A percentile compares a stretch with the other conserved stretches of the same genome.
Evolutionary conservation across 257 asterid genomes (phyloP).

Genomic region (Eustoma russellianum): DNA sequence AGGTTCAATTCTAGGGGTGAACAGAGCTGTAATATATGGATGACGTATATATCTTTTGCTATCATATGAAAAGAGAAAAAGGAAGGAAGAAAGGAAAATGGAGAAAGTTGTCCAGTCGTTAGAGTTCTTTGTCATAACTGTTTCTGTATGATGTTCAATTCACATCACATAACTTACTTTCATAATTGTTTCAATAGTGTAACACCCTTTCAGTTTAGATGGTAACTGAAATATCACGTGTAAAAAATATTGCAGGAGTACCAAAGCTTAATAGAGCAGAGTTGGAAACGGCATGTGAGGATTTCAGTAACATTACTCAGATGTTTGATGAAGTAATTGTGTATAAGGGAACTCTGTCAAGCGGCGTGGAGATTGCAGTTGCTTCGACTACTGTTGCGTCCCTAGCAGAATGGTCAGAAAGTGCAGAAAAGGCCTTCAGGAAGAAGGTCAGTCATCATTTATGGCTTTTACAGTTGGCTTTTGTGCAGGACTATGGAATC

Average conservation of each 20-base stretch:
- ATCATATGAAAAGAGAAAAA: too few species aligned
- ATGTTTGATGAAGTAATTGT: slow-evolving; percentile 39
- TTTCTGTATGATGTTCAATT: too few species aligned
- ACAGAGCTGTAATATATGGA: too few species aligned
- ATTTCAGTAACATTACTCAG: slow-evolving; percentile 74
- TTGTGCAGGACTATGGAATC: too few species aligned
- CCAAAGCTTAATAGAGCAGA: slow-evolving; percentile 79
- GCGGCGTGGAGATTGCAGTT: slow-evolving; percentile 91
- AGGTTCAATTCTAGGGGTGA: too few species aligned
- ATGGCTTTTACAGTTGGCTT: background rate
- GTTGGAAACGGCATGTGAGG: slow-evolving; percentile 89
- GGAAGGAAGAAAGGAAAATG: too few species aligned
- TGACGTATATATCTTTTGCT: too few species aligned
- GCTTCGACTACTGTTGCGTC: slow-evolving; percentile 56
- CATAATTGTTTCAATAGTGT: too few species aligned
- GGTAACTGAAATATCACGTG: slow-evolving; percentile 1
- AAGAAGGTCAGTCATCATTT: slow-evolving; percentile 45
- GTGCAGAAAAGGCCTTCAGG: slow-evolving; percentile 55
- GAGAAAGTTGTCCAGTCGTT: too few species aligned
- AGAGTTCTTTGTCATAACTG: too few species aligned
- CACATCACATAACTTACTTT: too few species aligned
- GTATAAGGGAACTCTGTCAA: slow-evolving; percentile 87
- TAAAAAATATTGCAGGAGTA: slow-evolving; percentile 43
- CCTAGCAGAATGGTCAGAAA: slow-evolving; percentile 62
- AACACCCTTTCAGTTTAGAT: too few species aligned